Conservation (phyloP, 345 rosid genomes). For the Hibiscus trionum region DNA sequence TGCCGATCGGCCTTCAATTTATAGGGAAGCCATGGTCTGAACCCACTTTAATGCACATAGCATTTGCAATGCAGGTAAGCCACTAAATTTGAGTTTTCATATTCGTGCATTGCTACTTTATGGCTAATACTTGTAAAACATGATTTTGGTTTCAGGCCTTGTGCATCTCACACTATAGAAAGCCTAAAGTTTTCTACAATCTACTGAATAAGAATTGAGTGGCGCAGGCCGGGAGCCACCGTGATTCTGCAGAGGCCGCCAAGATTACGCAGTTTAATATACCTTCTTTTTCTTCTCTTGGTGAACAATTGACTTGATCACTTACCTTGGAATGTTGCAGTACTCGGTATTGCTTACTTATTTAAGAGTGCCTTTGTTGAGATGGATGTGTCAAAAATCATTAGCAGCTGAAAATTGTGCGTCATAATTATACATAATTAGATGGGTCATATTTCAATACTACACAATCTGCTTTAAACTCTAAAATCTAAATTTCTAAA, state of each 20-base stretch:
- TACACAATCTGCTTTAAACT: too few species aligned
- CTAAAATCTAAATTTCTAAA: too few species aligned
- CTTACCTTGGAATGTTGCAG: neutral
- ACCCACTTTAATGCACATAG: constrained; percentile 47
- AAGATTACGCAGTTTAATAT: neutral
- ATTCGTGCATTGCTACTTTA: neutral
- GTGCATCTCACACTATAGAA: constrained; percentile 3
- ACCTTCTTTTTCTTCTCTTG: neutral
- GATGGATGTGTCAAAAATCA: neutral
- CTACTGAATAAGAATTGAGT: constrained; percentile 2
- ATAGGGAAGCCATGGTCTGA: constrained; percentile 82
- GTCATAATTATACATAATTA: neutral
- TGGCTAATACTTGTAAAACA: neutral
- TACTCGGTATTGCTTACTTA: neutral
- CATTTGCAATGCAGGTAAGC: constrained; percentile 55
- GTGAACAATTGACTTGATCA: neutral
- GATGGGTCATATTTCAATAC: too few species aligned
- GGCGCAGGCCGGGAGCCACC: neutral
- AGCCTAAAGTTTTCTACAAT: constrained; percentile 6
- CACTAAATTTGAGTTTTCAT: neutral
- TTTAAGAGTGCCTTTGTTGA: neutral
- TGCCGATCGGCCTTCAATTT: constrained; percentile 71
- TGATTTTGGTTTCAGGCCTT: neutral
- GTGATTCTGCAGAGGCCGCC: neutral
- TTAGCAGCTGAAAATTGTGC: neutral